Percentiles rank a stretch among this genome's conserved stretches.
Evolutionary conservation across 2,329 filamentous ascomycete genomes (phyloP).

Genomic region (Ophiobolus disseminans): DNA sequence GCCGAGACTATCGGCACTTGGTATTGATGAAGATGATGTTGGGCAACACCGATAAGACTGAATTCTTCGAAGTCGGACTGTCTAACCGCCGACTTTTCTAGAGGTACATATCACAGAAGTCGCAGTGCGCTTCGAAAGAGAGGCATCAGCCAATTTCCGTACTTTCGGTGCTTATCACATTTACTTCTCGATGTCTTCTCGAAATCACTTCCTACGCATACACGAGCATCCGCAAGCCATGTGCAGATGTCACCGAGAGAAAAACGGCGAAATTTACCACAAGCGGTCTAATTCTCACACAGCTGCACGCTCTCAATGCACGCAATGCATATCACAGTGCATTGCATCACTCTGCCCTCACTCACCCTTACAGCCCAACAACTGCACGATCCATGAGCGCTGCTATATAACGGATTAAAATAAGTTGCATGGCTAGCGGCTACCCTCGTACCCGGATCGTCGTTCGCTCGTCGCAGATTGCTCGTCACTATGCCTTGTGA

Average conservation of each 20-base stretch:
- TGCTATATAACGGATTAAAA: not conserved
- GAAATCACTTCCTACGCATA: no score
- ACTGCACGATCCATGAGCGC: constrained; percentile 2
- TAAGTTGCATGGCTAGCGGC: not conserved
- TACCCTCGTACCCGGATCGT: not conserved
- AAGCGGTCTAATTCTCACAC: no score
- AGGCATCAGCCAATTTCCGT: no score
- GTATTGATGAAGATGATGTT: not conserved
- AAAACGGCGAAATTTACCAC: no score
- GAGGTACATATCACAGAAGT: no score
- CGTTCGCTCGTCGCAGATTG: not conserved
- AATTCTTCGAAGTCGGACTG: not conserved
- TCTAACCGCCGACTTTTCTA: not conserved
- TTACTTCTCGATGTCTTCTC: no score
- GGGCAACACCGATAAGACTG: constrained; percentile 5
- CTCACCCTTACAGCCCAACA: constrained; percentile 8
- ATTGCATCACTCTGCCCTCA: constrained; percentile 6
- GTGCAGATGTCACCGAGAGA: not conserved
- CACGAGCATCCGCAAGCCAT: no score
- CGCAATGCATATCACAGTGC: constrained; percentile 19
- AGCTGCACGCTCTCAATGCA: constrained; percentile 8
- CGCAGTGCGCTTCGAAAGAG: no score
- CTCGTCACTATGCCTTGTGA: not conserved
- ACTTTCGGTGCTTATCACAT: no score
- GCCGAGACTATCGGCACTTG: constrained; percentile 2